phyloP scores from a whole-genome alignment of 2,329 filamentous ascomycete species.

The Colletotrichum sp. region DNA sequence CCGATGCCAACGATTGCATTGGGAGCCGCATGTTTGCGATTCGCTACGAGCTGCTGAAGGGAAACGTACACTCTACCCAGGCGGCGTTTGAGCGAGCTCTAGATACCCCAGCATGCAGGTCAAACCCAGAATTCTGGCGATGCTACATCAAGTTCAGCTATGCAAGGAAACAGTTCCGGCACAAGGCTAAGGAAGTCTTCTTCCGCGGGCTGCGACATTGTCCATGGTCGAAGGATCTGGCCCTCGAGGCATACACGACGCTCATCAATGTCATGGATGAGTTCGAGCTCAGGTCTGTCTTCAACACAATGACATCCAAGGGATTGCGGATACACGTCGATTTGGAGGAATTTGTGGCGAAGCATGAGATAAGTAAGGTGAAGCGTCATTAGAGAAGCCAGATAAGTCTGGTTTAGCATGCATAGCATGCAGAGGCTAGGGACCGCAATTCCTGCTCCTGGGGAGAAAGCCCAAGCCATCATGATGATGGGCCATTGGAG shows the following conservation, averaged over 20 bases:
- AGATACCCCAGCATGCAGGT: conserved; percentile 40
- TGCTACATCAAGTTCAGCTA: conserved; percentile 55
- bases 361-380: conserved; percentile 30
- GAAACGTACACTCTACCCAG: conserved; percentile 54
- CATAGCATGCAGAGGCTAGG: background rate
- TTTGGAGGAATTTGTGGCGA: conserved; percentile 51
- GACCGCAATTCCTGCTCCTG: background rate
- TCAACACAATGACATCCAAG: conserved; percentile 52
- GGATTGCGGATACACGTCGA: conserved; percentile 57
- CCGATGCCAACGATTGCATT: conserved; percentile 43
- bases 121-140: conserved; percentile 52
- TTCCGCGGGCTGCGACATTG: conserved; percentile 53
- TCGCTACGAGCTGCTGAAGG: conserved; percentile 52
- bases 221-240: conserved; percentile 54
- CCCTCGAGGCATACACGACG: conserved; percentile 58
- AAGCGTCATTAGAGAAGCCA: background rate
- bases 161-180: conserved; percentile 38
- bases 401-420: background rate
- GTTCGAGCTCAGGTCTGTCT: conserved; percentile 54
- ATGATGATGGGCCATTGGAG: background rate
- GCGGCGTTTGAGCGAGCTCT: conserved; percentile 60
- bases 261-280: conserved; percentile 49
- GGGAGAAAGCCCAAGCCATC: background rate
- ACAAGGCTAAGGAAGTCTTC: conserved; percentile 52
- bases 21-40: conserved; percentile 55